phyloP scores from a whole-genome alignment of 2,329 filamentous ascomycete genomes.

The Plenodomus lindquistii region DNA sequence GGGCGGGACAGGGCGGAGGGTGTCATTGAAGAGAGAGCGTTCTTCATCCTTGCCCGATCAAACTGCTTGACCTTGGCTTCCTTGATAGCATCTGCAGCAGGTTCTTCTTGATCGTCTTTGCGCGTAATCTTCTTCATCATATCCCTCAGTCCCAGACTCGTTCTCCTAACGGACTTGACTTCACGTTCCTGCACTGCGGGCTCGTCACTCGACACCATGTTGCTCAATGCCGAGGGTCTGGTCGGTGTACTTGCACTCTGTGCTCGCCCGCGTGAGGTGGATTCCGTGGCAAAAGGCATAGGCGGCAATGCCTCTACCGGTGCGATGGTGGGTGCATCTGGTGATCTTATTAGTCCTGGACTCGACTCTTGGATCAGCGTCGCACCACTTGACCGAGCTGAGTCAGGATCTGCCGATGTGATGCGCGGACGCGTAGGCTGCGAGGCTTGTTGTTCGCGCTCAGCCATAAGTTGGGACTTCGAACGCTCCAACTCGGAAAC shows the following conservation, averaged over 20 bases:
- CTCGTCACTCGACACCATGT: slow-evolving; percentile 23
- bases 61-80: not conserved
- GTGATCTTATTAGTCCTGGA: slow-evolving; percentile 14
- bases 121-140: slow-evolving; percentile 34
- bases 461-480: slow-evolving; percentile 37
- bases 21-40: not conserved
- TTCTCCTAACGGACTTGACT: slow-evolving; percentile 14
- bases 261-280: slow-evolving; percentile 13
- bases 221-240: slow-evolving; percentile 23
- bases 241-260: slow-evolving; percentile 6
- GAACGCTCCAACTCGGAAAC: slow-evolving; percentile 30
- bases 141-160: slow-evolving; percentile 28
- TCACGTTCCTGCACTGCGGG: slow-evolving; percentile 6
- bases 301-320: slow-evolving; percentile 6
- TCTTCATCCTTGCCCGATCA: not conserved
- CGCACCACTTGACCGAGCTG: slow-evolving; percentile 37
- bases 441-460: slow-evolving; percentile 34
- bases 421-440: slow-evolving; percentile 27
- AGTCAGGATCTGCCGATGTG: slow-evolving; percentile 25
- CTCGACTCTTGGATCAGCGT: slow-evolving; percentile 36
- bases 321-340: slow-evolving; percentile 14
- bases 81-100: slow-evolving; percentile 7
- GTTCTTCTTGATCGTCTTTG: slow-evolving; percentile 14
- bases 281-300: slow-evolving; percentile 8
- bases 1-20: not conserved